phyloP scores from a whole-genome alignment of 495 filamentous ascomycete species.

The Aspergillus leporis region DNA sequence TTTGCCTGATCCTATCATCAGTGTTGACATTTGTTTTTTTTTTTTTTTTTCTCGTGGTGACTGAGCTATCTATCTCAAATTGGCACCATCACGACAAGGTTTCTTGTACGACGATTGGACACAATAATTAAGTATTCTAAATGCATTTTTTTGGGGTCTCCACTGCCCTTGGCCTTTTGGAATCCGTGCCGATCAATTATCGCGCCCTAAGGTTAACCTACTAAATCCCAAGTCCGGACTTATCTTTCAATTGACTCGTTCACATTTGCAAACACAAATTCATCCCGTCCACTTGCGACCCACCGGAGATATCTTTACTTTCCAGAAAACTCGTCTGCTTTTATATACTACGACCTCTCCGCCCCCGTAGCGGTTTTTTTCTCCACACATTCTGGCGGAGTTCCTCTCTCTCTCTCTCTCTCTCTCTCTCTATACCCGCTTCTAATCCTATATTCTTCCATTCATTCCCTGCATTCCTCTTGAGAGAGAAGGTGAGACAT shows the following conservation, averaged over 20 bases:
- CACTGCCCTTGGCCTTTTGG: slow-evolving; percentile 15
- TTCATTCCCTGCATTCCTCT: slow-evolving; percentile 9
- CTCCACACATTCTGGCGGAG: slow-evolving; percentile 26
- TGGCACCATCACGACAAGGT: slow-evolving; percentile 9
- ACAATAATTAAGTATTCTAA: background rate
- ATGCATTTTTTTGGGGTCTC: slow-evolving; percentile 12
- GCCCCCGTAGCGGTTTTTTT: slow-evolving; percentile 31
- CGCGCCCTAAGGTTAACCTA: background rate
- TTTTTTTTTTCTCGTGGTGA: background rate
- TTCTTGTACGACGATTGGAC: background rate
- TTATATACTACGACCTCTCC: slow-evolving; percentile 22
- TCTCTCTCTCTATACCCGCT: slow-evolving; percentile 11
- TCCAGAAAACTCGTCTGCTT: slow-evolving; percentile 17
- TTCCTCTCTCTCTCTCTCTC: slow-evolving; percentile 7
- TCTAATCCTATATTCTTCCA: slow-evolving; percentile 11
- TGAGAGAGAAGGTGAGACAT: slow-evolving; percentile 2
- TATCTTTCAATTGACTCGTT: slow-evolving; percentile 17
- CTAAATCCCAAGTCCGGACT: background rate
- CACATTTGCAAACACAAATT: slow-evolving; percentile 15
- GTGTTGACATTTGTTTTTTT: slow-evolving; percentile 3
- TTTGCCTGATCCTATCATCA: background rate
- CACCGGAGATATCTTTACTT: slow-evolving; percentile 24
- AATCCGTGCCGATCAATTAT: slow-evolving; percentile 15
- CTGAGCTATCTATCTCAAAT: background rate
- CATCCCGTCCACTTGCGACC: slow-evolving; percentile 25